Base-by-base conservation (phyloP, 805 yeast genomes). In the Naumovozyma dairenensis region DNA sequence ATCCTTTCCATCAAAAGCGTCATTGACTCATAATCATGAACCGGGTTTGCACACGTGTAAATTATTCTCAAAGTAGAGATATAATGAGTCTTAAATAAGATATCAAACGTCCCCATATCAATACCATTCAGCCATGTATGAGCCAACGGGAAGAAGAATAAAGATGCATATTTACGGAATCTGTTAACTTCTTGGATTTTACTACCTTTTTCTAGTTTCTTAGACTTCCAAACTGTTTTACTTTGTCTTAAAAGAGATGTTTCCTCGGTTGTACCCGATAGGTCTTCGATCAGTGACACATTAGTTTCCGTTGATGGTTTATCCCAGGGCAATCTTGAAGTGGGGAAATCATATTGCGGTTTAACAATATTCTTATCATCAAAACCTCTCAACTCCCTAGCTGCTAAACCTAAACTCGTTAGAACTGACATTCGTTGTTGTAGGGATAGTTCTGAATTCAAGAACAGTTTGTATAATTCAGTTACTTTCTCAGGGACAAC, bases 391-490 rank as follows among this genome's bases (percentile, higher is more conserved):
- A 86, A 62, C 42, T 81, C 85, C 39, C 94, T 58, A 0, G 86
- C 84, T 3, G 82, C 72, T 16, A 86, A 58, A 0, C 87, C 78
- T 9, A 84, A 50, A 1, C 82, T 61, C 4, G 87, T 72, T 14
- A 92, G 55, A 6, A 87, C 63, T 19, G 72, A 59, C 59, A 87
- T 65, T 31, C 97, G 58, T 39, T 79, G 87, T 40, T 81, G 92
- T 14, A 92, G 53, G 0, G 94, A 84, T 40, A 80, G 74, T 48
- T 89, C 98, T 0, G 87, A 86, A 0, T 69, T 64, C 22, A 73
- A 60, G 13, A 86, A 59, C 13, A 77, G 53, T 18, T 62, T 50
- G 26, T 71, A 46, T 5, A 58, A 45, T 7, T 53, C 47, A 0
- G 57, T 43, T 0, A 77, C 50, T 18, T 67, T 63, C 1, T 60